Evolutionary conservation across 805 yeast species (phyloP).

Genomic region (Yamadazyma akitaensis): DNA sequence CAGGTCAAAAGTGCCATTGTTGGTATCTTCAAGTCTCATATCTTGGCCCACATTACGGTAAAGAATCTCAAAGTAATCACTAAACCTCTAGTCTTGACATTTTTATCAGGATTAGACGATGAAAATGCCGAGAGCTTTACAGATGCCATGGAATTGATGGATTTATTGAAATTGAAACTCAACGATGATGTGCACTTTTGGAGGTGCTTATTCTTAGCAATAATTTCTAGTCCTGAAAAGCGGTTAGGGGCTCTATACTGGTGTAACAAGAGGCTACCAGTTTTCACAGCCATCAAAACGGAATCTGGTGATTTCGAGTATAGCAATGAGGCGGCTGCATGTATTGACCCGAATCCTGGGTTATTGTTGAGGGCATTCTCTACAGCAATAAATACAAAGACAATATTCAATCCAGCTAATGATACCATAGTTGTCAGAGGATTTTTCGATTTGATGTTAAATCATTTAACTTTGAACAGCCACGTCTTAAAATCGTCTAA

Average conservation of each 20-base stretch:
- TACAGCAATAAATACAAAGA: conserved; percentile 51
- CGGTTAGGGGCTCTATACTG: conserved; percentile 82
- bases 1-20: conserved; percentile 80
- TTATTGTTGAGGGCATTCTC: conserved; percentile 71
- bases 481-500: conserved; percentile 48
- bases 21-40: conserved; percentile 52
- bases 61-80: conserved; percentile 50
- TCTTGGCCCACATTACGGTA: conserved; percentile 44
- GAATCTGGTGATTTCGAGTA: conserved; percentile 18
- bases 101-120: conserved; percentile 89
- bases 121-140: conserved; percentile 81
- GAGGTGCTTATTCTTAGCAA: conserved; percentile 73
- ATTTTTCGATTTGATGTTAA: conserved; percentile 72
- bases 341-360: conserved; percentile 77
- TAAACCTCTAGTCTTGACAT: conserved; percentile 67
- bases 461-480: conserved; percentile 64
- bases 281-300: conserved; percentile 40
- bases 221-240: conserved; percentile 76
- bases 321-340: conserved; percentile 52
- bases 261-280: conserved; percentile 65
- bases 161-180: conserved; percentile 52
- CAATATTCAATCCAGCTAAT: conserved; percentile 33
- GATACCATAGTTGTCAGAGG: conserved; percentile 80
- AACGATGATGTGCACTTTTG: conserved; percentile 76
- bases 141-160: conserved; percentile 58